Percentiles rank a stretch among this genome's conserved stretches.
Evolutionary conservation across 306 rosid species (phyloP).

Genomic region (Aeschynomene evenia): DNA sequence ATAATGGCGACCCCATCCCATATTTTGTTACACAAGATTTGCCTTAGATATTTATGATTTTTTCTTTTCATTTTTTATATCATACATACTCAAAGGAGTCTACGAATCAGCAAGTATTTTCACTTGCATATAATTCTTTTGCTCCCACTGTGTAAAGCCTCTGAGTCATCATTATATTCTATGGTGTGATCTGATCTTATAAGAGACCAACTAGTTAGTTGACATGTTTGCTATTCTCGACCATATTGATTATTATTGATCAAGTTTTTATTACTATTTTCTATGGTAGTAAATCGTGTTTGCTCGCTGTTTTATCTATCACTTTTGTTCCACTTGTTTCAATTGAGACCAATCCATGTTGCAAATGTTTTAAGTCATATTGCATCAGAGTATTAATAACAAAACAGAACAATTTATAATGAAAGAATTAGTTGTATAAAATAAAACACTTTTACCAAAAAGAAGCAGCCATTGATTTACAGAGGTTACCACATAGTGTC

Average conservation of each 20-base stretch:
- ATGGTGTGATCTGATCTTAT: conserved; percentile 36
- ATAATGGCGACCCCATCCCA: conserved; percentile 26
- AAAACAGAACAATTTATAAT: not conserved
- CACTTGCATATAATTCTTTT: conserved; percentile 44
- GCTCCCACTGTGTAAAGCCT: conserved; percentile 28
- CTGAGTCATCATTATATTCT: too few relatives aligned
- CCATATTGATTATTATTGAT: conserved; percentile 22
- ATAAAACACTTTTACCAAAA: conserved; percentile 1
- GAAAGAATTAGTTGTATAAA: not conserved
- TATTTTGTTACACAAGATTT: conserved; percentile 32
- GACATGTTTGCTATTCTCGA: not conserved
- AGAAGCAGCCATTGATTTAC: conserved; percentile 17
- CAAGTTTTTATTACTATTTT: not conserved
- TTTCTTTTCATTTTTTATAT: conserved; percentile 9
- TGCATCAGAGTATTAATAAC: not conserved
- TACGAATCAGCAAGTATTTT: conserved; percentile 28
- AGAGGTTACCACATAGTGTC: conserved; percentile 18
- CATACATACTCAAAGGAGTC: conserved; percentile 9
- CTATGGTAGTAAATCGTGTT: not conserved
- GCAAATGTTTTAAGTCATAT: not conserved
- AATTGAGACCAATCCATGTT: not conserved
- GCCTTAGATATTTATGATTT: conserved; percentile 4
- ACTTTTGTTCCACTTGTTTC: not conserved
- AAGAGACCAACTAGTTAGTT: conserved; percentile 16
- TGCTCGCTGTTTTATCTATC: not conserved